Evolutionary conservation across 306 rosid genomes (phyloP), one percentile per base, ranked within the genome.

Genomic region (Begonia fuchsioides): DNA sequence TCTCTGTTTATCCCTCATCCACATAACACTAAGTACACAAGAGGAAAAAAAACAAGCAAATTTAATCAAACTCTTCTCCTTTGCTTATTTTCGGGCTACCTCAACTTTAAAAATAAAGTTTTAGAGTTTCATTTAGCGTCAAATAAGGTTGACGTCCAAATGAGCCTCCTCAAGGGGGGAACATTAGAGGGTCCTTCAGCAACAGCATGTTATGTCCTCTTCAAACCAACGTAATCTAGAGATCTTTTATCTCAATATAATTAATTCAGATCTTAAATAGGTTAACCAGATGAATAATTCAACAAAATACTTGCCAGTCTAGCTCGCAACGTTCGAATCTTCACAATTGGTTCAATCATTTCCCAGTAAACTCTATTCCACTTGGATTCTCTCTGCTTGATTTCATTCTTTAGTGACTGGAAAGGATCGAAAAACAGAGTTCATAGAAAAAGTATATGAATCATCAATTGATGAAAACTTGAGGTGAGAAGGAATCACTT

Each of bases 371-470:
- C 90, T 57, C 53, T 66, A 56, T 68, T 76, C 92, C 87, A 84
- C 32, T 58, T 16, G 50, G 87, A 51, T 57, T 90, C 90, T 76
- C 97, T 81, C 54, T 74, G 87, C 53, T 78, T 90, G 51, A 90
- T 81, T 74, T 90, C 97, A 72, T 72, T 90, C 78, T 84, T 84
- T 50, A 90, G 81, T n/a, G 65, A 72, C 97, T 90, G 70, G 39
- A 57, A 61, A 20, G 39, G 70, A 47, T 38, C 53, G 56, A 54
- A 55, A 58, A 19, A 50, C 56, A 61, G 44, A 46, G 49, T 9
- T 5, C 49, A 46, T 1, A 41, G 11, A 41, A n/a, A n/a, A 41
- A 6, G 13, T 41, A 10, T 13, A 41, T 3, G 13, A 13, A 41
- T 41, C 2, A 41, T 41, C 13, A 10, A 41, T 13, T 13, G 13